Conservation (phyloP, 768 basidiomycete species). For the Mycena floridula region DNA sequence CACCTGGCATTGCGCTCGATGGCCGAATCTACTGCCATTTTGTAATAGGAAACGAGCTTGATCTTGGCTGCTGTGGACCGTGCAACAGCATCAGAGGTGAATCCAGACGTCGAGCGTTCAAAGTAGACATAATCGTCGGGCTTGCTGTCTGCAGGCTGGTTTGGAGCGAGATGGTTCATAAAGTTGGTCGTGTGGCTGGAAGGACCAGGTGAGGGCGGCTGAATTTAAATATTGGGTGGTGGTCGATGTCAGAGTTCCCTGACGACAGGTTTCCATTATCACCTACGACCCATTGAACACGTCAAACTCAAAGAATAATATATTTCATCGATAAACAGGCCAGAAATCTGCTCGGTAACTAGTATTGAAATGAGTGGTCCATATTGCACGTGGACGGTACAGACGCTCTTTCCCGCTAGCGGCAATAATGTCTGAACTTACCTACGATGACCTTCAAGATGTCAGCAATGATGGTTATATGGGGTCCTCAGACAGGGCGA, state of each 20-base stretch:
- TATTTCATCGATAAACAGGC: no score
- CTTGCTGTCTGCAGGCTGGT: no score
- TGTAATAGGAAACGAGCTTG: slow-evolving; percentile 97
- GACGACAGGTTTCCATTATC: no score
- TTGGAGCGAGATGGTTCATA: slow-evolving; percentile 2
- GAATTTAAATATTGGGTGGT: slow-evolving; percentile 11
- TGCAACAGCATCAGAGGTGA: slow-evolving; percentile 83
- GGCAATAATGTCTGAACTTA: slow-evolving; percentile 67
- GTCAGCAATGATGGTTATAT: slow-evolving; percentile 82
- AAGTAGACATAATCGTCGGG: slow-evolving; percentile 83
- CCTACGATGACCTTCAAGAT: slow-evolving; percentile 69
- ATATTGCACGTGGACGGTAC: no score
- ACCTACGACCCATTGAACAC: no score
- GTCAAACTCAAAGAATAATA: no score
- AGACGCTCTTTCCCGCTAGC: no score
- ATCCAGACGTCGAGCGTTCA: slow-evolving; percentile 75
- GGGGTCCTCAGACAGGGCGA: slow-evolving; percentile 66
- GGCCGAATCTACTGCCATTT: slow-evolving; percentile 94
- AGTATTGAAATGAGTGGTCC: no score
- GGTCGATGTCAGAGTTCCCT: no score
- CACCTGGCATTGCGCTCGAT: slow-evolving; percentile 90
- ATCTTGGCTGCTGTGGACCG: slow-evolving; percentile 91
- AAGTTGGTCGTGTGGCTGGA: slow-evolving; percentile 32
- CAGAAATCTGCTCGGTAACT: no score
- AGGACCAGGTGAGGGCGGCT: slow-evolving; percentile 29